A percentile compares a stretch with the other conserved stretches of the same genome.
phyloP scores from a whole-genome alignment of 1,284 basidiomycete species.

The Schizophyllum commune region DNA sequence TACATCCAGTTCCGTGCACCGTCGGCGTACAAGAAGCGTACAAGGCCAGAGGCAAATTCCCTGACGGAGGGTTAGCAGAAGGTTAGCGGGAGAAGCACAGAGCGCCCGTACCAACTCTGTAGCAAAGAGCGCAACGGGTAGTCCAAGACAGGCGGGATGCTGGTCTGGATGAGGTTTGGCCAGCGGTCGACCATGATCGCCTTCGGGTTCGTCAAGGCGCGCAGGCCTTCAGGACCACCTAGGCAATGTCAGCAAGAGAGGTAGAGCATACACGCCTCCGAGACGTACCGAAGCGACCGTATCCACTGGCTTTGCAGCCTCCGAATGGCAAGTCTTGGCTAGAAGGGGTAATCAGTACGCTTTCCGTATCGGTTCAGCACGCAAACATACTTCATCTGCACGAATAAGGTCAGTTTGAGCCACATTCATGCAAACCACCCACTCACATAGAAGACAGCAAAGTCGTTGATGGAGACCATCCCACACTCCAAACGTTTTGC shows the following conservation, averaged over 20 bases:
- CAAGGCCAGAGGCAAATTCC: slow-evolving; percentile 71
- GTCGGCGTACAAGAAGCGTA: slow-evolving; percentile 70
- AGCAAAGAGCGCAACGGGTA: slow-evolving; percentile 80
- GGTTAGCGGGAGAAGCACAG: slow-evolving; percentile 1
- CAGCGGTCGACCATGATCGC: slow-evolving; percentile 81
- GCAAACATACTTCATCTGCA: slow-evolving; percentile 14
- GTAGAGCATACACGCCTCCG: no score
- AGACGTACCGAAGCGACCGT: slow-evolving; percentile 87
- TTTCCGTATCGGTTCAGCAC: slow-evolving; percentile 2
- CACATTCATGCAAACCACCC: neutral
- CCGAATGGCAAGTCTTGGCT: slow-evolving; percentile 95
- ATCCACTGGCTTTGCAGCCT: slow-evolving; percentile 83
- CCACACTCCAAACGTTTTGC: slow-evolving; percentile 81
- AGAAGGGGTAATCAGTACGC: slow-evolving; percentile 14
- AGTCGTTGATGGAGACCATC: slow-evolving; percentile 97
- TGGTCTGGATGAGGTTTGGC: slow-evolving; percentile 77
- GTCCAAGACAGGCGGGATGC: slow-evolving; percentile 79
- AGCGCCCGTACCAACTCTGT: slow-evolving; percentile 65
- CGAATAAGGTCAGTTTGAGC: neutral
- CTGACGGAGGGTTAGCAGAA: slow-evolving; percentile 30
- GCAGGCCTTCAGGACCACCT: slow-evolving; percentile 90
- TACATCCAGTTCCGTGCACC: slow-evolving; percentile 55
- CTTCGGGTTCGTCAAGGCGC: slow-evolving; percentile 81
- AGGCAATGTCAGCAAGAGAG: slow-evolving; percentile 4
- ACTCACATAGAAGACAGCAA: slow-evolving; percentile 85